Evolutionary conservation across 371 early-diverging fungal genomes (phyloP), one percentile per base, ranked within the genome.

Genomic region (Entomophthora muscae): DNA sequence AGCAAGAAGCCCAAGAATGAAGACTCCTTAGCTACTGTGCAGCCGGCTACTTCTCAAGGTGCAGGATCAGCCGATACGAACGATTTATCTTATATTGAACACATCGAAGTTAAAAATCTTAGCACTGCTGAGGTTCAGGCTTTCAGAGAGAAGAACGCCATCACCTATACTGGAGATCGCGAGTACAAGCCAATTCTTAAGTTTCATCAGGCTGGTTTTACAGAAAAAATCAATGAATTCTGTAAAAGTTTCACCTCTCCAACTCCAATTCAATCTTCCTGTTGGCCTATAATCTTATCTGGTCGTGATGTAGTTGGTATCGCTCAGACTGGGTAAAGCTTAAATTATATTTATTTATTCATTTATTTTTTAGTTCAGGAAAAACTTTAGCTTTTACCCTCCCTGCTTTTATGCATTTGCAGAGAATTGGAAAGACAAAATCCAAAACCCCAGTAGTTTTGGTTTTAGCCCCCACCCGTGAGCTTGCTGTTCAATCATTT

Each of bases 191-290:
- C 93, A 32, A 86, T 83, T 63, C 71, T 89, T 57, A 78, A 85
- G 63, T 93, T 95, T 65, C 65, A 67, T 31, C 80, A 90, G 61
- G 81, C 90, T 23, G 76, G 80, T 28, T 82, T 93, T 66, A 83
- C 85, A 51, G 61, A 70, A 1, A 73, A 79, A 55, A 73, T 99
- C 57, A 72, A 94, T 57, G 76, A 83, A 27, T 83, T 86, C 30
- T 88, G 96, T 70, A 75, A 81, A 71, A 84, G 86, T 26, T 99
- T 94, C 74, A 72, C 80, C 24, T 76, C 77, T 22, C 98, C 99
- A 1, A 98, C 98, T 2, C 86, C 97, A 2, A 98, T 99, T 65
- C 99, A 99, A 78, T 86, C 93, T 7, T 89, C 91, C 58, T 97
- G 93, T 70, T 88, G 88, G 87, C 88, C 89, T 31, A 73, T 83